Evolutionary conservation across 2,329 filamentous ascomycete species (phyloP).

Genomic region (Cyphellophora europaea): DNA sequence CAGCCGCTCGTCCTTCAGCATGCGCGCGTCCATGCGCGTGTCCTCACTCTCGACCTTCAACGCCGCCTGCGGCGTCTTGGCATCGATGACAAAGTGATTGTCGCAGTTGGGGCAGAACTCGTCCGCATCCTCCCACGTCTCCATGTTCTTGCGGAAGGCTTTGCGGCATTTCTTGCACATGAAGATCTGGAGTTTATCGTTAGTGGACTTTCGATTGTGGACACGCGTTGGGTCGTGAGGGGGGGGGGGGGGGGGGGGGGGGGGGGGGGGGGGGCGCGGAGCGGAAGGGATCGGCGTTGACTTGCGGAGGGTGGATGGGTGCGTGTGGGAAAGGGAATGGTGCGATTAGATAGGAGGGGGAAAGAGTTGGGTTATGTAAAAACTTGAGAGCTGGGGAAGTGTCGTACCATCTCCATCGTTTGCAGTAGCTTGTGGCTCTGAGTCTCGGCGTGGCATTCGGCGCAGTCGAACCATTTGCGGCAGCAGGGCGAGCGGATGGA

Average conservation of each 20-base stretch:
- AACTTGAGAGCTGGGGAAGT: too few relatives aligned
- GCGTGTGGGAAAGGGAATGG: too few relatives aligned
- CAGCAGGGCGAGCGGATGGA: slow-evolving; percentile 93
- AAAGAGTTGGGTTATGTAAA: too few relatives aligned
- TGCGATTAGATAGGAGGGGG: too few relatives aligned
- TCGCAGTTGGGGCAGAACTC: slow-evolving; percentile 99
- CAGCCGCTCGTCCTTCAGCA: slow-evolving; percentile 85
- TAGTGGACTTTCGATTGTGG: too few relatives aligned
- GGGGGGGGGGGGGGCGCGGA: too few relatives aligned
- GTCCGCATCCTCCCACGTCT: slow-evolving; percentile 82
- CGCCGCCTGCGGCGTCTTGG: slow-evolving; percentile 69
- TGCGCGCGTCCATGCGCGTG: slow-evolving; percentile 69
- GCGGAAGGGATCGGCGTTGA: too few relatives aligned
- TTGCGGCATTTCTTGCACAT: slow-evolving; percentile 99
- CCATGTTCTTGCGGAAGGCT: slow-evolving; percentile 87
- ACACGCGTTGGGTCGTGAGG: too few relatives aligned
- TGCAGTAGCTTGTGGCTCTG: slow-evolving; percentile 69
- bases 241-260: too few relatives aligned
- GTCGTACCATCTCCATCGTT: slow-evolving; percentile 64
- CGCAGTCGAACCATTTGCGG: slow-evolving; percentile 98
- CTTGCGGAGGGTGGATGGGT: too few relatives aligned
- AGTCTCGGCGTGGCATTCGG: slow-evolving; percentile 80
- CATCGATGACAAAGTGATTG: slow-evolving; percentile 94
- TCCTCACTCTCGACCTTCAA: slow-evolving; percentile 89
- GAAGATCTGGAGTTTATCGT: slow-evolving; percentile 49